Base-by-base conservation (phyloP, 495 filamentous ascomycete species). In the Terfezia claveryi region DNA sequence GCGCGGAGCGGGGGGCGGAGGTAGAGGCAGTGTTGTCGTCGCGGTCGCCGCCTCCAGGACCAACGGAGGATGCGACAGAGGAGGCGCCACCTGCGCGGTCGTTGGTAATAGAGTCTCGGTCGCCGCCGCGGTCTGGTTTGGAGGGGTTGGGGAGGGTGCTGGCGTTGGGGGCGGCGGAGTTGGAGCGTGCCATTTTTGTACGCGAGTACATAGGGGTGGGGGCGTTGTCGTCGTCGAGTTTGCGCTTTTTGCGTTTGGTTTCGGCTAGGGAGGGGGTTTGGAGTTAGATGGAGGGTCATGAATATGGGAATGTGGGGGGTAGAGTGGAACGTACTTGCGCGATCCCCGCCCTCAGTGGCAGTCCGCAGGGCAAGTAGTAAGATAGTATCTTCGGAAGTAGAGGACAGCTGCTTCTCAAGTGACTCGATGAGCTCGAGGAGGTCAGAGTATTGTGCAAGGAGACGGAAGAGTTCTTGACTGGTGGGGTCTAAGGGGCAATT, bases 321-420 rank as follows among this genome's bases (percentile, higher is more conserved):
- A 37, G 23, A 46, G 20, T 56, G 55, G 54, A 58, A 49, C 41
- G 36, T 65, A 65, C 63, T 62, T 65, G 62, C 63, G 62, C 63
- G 62, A 36, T 65, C 63, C 58, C 63, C 63, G 54, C 63, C 62
- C 57, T 66, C 63, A 41, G 63, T 65, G 54, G 63, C 63, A 16
- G 54, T 59, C 36, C 63, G 58, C 54, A 66, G 60, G 53, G 63
- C 63, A 52, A 63, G 58, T 51, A 66, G 60, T 52, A 66, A 51
- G 58, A 61, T 52, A 17, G 54, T 63, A 37, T 38, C 50, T 38
- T 63, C 63, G 37, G 61, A 32, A 36, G 62, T 57, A 23, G 37
- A 49, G 14, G 50, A 36, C 14, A 63, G 38, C 23, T 55, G 56
- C 8, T 52, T 36, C 12, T 20, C 50, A 6, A 52, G 14, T 6